Percentiles rank a stretch among this genome's conserved stretches.
Conservation (phyloP, 2,329 filamentous ascomycete species). For the Ceratocystis destructans region DNA sequence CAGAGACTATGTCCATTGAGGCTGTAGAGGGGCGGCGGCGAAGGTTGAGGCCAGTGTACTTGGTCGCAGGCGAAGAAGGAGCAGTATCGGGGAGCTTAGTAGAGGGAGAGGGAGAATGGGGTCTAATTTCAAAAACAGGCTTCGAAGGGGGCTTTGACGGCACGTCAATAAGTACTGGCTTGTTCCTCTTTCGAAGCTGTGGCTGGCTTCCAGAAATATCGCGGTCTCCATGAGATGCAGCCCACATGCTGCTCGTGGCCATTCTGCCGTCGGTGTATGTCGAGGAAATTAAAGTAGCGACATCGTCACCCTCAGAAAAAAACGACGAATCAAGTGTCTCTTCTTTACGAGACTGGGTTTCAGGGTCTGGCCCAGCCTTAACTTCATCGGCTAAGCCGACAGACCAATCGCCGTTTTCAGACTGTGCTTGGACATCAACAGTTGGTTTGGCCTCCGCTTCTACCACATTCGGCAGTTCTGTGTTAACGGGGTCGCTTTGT, state of each 20-base stretch:
- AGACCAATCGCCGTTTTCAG: not conserved
- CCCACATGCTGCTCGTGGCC: slow-evolving; percentile 10
- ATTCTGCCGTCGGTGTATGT: slow-evolving; percentile 12
- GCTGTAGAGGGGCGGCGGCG: slow-evolving; percentile 12
- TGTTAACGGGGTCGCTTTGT: not conserved
- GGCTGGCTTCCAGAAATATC: slow-evolving; percentile 14
- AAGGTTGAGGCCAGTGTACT: slow-evolving; percentile 8
- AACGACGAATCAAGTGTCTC: slow-evolving; percentile 7
- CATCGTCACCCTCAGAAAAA: slow-evolving; percentile 12
- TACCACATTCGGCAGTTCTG: not conserved
- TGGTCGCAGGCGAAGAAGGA: not conserved
- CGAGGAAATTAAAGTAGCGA: slow-evolving; percentile 13
- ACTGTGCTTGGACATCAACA: not conserved
- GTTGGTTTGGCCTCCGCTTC: not conserved
- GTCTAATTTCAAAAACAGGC: not conserved
- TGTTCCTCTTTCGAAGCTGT: slow-evolving; percentile 4
- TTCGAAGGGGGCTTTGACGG: not conserved
- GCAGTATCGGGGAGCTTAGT: not conserved
- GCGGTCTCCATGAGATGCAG: slow-evolving; percentile 1
- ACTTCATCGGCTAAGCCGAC: not conserved
- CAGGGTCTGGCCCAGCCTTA: slow-evolving; percentile 20
- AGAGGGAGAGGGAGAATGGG: not conserved
- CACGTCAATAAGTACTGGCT: not conserved
- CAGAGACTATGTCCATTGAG: slow-evolving; percentile 24
- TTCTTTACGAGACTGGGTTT: slow-evolving; percentile 14